Evolutionary conservation across 192 early-diverging fungal species (phyloP).

Genomic region (Podochytrium sp.): DNA sequence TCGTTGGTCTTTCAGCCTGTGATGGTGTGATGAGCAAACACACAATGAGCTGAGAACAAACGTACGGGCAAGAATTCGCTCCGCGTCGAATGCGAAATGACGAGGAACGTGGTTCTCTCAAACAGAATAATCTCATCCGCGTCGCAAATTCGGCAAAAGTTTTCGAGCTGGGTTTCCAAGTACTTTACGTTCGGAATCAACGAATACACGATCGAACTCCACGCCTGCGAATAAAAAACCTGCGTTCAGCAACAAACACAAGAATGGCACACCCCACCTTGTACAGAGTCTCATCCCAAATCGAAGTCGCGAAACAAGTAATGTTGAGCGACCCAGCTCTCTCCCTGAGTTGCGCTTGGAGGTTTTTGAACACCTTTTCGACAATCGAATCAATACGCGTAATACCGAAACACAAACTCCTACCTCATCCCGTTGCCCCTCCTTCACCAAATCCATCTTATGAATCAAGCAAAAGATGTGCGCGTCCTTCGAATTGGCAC

Average conservation of each 20-base stretch:
- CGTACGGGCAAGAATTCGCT: not conserved
- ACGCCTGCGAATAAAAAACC: too few relatives aligned
- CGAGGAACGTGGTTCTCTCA: conserved; percentile 93
- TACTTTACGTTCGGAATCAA: conserved; percentile 90
- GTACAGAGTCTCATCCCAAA: conserved; percentile 93
- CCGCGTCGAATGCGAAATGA: conserved; percentile 79
- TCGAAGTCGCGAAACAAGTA: conserved; percentile 78
- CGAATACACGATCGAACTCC: conserved; percentile 95
- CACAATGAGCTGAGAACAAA: not conserved
- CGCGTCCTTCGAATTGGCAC: conserved; percentile 82
- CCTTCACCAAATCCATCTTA: conserved; percentile 95
- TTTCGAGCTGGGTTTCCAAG: conserved; percentile 78
- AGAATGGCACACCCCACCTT: conserved; percentile 61
- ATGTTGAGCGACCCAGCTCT: conserved; percentile 71
- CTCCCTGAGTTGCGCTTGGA: conserved; percentile 67
- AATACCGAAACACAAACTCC: not conserved
- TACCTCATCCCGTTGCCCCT: conserved; percentile 70
- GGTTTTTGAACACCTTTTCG: conserved; percentile 66
- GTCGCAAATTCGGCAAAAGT: conserved; percentile 83
- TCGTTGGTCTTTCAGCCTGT: not conserved
- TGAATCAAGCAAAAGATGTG: conserved; percentile 96
- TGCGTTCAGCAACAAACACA: not conserved
- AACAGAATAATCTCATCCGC: conserved; percentile 95
- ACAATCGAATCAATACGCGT: not conserved
- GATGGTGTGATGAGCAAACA: not conserved